Evolutionary conservation across 148 eudicot species (phyloP).

Genomic region (Simmondsia chinensis): DNA sequence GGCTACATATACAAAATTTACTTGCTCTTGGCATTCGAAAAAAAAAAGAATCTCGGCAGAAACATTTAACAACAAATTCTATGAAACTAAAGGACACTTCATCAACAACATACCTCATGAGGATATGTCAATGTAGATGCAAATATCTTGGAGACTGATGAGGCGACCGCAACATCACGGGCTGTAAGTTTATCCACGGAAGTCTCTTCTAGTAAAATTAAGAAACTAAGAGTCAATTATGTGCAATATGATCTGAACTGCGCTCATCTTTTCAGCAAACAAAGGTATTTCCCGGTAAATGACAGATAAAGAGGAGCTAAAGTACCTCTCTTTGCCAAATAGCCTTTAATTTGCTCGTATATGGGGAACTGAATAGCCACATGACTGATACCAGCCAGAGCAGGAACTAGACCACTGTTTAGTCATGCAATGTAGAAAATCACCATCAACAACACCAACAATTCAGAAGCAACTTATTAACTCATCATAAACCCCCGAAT

Average conservation of each 20-base stretch:
- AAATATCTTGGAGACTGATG: conserved; percentile 88
- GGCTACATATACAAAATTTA: too few relatives aligned
- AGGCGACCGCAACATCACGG: conserved; percentile 79
- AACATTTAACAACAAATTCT: neutral
- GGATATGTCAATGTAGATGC: conserved; percentile 99
- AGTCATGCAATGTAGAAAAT: conserved; percentile 10
- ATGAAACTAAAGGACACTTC: neutral
- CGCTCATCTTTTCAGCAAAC: neutral
- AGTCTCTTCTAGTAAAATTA: conserved; percentile 41
- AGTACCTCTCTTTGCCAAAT: conserved; percentile 68
- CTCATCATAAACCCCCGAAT: neutral
- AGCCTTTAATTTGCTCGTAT: conserved; percentile 76
- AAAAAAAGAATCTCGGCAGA: too few relatives aligned
- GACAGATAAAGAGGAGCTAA: conserved; percentile 3
- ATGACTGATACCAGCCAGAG: conserved; percentile 91
- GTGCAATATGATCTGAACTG: too few relatives aligned
- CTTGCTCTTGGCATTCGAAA: too few relatives aligned
- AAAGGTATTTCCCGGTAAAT: too few relatives aligned
- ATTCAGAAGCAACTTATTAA: neutral
- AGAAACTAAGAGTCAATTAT: neutral
- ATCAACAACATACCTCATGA: conserved; percentile 66
- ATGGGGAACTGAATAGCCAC: conserved; percentile 92
- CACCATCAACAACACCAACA: conserved; percentile 2
- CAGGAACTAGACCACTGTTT: conserved; percentile 89
- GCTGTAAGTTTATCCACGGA: conserved; percentile 63